Percentiles rank a stretch among this genome's conserved stretches.
Conservation (phyloP, 495 filamentous ascomycete genomes). For the Paragyromitra xinjiangensis region DNA sequence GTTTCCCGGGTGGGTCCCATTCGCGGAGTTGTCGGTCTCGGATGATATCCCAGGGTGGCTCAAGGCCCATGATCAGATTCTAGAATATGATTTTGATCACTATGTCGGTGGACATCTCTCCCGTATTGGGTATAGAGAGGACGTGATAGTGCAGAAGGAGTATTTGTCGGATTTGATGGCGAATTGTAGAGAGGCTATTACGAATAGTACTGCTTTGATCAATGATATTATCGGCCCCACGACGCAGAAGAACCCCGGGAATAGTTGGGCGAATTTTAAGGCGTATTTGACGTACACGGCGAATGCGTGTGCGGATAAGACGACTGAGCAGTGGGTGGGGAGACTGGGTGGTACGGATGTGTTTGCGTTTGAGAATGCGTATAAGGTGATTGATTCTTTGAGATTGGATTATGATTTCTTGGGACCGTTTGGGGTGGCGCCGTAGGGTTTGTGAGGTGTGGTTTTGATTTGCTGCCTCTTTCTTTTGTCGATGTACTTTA, state of each 20-base stretch:
- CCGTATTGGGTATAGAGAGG: constrained; percentile 56
- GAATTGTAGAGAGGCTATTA: constrained; percentile 57
- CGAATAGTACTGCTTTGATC: constrained; percentile 39
- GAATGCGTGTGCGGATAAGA: constrained; percentile 55
- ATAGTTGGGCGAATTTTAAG: constrained; percentile 58
- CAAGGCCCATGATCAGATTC: constrained; percentile 60
- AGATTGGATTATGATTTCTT: constrained; percentile 54
- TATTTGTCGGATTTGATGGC: constrained; percentile 59
- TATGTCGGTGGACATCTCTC: constrained; percentile 61
- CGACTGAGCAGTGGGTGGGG: constrained; percentile 59
- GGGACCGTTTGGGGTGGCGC: constrained; percentile 16
- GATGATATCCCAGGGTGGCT: constrained; percentile 60
- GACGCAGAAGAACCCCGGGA: constrained; percentile 56
- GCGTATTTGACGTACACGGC: constrained; percentile 56
- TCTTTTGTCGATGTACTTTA: too few relatives aligned
- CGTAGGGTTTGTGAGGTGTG: neutral
- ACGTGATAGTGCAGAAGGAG: constrained; percentile 58
- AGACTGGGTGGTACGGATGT: constrained; percentile 58
- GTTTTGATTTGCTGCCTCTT: neutral
- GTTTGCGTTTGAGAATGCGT: constrained; percentile 57
- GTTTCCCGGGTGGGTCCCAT: constrained; percentile 62
- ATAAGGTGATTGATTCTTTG: constrained; percentile 55
- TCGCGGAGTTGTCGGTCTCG: constrained; percentile 57
- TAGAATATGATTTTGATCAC: constrained; percentile 60
- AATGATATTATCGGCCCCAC: constrained; percentile 47